Evolutionary conservation across 2,329 filamentous ascomycete genomes (phyloP).

Genomic region (Celoporthe dispersa): DNA sequence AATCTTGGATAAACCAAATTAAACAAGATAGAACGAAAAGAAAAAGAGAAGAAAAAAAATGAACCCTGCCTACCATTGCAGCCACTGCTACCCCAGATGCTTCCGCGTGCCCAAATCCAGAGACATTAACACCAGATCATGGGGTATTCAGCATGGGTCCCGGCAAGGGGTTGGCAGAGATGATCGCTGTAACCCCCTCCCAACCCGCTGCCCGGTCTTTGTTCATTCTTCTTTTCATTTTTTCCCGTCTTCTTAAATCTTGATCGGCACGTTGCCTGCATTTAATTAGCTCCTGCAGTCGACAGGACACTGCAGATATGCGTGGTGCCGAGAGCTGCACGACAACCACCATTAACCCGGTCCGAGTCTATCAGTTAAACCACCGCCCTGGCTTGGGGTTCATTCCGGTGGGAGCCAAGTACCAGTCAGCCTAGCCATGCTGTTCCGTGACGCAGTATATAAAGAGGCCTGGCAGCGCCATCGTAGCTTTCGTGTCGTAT

Average conservation of each 20-base stretch:
- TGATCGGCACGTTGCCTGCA: constrained; percentile 7
- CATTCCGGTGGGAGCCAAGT: neutral
- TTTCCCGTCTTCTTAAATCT: too few species aligned
- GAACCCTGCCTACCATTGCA: neutral
- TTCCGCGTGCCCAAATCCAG: neutral
- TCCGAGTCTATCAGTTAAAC: neutral
- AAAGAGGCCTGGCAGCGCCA: neutral
- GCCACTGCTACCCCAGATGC: constrained; percentile 5
- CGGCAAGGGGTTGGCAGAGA: neutral
- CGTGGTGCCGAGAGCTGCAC: constrained; percentile 1
- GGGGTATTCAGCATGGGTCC: neutral
- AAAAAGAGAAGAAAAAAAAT: too few species aligned
- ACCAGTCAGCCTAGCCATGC: neutral
- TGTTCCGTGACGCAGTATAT: neutral
- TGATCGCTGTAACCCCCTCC: too few species aligned
- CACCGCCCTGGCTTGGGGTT: neutral
- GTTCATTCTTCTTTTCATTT: too few species aligned
- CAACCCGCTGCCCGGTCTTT: neutral
- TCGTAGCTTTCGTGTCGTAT: neutral
- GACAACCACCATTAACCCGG: neutral
- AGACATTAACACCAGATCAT: neutral
- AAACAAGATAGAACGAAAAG: neutral
- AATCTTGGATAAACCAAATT: neutral
- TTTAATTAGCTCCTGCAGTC: neutral
- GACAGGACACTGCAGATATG: neutral